phyloP scores from a whole-genome alignment of 2,329 filamentous ascomycete species.

The Ophiocordyceps sinensis region DNA sequence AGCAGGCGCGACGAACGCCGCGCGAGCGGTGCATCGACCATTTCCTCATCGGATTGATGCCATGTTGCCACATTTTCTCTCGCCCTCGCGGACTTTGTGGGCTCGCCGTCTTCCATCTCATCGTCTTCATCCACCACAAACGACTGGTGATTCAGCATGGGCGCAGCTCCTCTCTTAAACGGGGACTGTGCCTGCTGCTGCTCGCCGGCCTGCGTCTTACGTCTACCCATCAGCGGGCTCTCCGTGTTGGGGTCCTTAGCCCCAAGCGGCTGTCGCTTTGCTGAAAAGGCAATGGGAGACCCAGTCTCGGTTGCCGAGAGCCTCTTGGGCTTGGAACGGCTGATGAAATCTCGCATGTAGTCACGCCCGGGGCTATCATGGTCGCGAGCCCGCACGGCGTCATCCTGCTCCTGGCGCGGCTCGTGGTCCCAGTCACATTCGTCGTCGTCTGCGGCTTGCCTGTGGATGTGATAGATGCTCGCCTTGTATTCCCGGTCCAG shows the following conservation, averaged over 20 bases:
- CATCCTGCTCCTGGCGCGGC: too few species aligned
- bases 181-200: slow-evolving; percentile 8
- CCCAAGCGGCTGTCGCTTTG: slow-evolving; percentile 16
- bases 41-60: slow-evolving; percentile 5
- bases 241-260: slow-evolving; percentile 20
- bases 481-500: too few species aligned
- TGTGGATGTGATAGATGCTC: too few species aligned
- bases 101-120: background rate
- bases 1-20: slow-evolving; percentile 20
- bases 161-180: slow-evolving; percentile 7
- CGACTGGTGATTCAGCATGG: slow-evolving; percentile 10
- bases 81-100: background rate
- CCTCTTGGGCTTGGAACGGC: slow-evolving; percentile 14
- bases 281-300: slow-evolving; percentile 13
- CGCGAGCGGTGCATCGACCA: slow-evolving; percentile 6
- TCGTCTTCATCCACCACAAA: background rate
- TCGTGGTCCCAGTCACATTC: too few species aligned
- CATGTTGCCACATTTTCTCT: background rate
- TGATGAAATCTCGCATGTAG: slow-evolving; percentile 21
- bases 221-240: slow-evolving; percentile 18
- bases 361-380: slow-evolving; percentile 19
- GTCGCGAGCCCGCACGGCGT: background rate
- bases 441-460: too few species aligned
- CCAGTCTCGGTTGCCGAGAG: slow-evolving; percentile 15
- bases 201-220: slow-evolving; percentile 12